phyloP scores from a whole-genome alignment of 768 basidiomycete species.

The Russula abietina region DNA sequence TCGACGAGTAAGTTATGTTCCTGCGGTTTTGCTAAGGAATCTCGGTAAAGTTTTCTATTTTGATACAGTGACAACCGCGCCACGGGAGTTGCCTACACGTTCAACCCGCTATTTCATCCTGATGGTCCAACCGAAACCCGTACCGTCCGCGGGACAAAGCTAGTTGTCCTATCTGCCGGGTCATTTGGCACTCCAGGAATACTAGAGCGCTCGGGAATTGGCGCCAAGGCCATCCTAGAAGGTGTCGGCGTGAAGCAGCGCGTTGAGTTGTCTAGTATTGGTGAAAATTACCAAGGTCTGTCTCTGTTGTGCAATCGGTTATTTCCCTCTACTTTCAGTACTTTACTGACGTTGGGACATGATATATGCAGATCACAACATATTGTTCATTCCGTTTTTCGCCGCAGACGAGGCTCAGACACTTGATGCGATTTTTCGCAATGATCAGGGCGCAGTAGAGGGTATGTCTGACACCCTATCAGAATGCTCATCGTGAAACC shows the following conservation, averaged over 20 bases:
- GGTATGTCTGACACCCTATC: slow-evolving; percentile 14
- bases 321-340: background rate
- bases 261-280: slow-evolving; percentile 39
- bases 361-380: slow-evolving; percentile 19
- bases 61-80: slow-evolving; percentile 33
- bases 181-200: slow-evolving; percentile 43
- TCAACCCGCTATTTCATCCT: slow-evolving; percentile 29
- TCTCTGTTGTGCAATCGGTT: background rate
- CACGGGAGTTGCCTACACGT: slow-evolving; percentile 35
- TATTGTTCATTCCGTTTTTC: slow-evolving; percentile 15
- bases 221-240: slow-evolving; percentile 31
- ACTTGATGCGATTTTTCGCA: slow-evolving; percentile 24
- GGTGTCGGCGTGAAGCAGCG: slow-evolving; percentile 29
- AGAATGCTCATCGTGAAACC: background rate
- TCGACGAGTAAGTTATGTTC: slow-evolving; percentile 33
- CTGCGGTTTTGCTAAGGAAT: background rate
- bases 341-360: slow-evolving; percentile 2
- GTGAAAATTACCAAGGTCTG: slow-evolving; percentile 38
- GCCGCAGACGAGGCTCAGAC: slow-evolving; percentile 24
- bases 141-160: slow-evolving; percentile 30
- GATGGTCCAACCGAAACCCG: slow-evolving; percentile 10
- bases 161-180: slow-evolving; percentile 39
- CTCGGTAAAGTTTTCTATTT: background rate
- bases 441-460: slow-evolving; percentile 20
- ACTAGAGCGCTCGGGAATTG: slow-evolving; percentile 49